Base-by-base conservation (phyloP, 331 rosid species). In the Quercus lobata region DNA sequence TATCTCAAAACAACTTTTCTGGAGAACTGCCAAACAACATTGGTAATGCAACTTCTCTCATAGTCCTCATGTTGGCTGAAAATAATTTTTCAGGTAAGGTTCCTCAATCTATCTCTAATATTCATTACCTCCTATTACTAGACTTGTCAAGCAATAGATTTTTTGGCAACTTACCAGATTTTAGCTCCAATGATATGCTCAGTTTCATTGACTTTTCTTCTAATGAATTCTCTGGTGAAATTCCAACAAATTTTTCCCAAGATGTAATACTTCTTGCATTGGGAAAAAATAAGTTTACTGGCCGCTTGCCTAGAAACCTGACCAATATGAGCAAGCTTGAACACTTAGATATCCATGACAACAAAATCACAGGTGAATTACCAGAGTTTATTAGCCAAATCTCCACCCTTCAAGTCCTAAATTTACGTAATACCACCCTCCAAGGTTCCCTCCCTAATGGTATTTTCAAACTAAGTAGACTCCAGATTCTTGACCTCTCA, bases 291-390 rank as follows among this genome's bases (percentile, higher is more conserved):
- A 49, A 49, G 14, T 49, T 49, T 49, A 60, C 81, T 1, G 83
- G 83, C 5, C 29, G 49, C 60, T 71, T 83, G 55, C 81, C 86
- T 12, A 70, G 37, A 69, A 79, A 75, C 81, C 21, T 83, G 34
- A 75, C 83, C 1, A 79, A 37, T 14, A 34, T 65, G 58, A 79
- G 19, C 14, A 7, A 16, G 46, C 86, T 83, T 32, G 75, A 70
- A 5, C 83, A 83, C 63, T 81, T 83, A 4, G 80, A 83, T 63
- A 37, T 83, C 18, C 83, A 75, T 52, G 79, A 83, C 71, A 83
- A 79, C 78, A 83, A 75, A 10, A 46, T 46, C 53, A 46, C 16
- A 11, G 53, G 53, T 46, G 53, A 1, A 46, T 46, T 46, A 16
- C 53, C 53, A 46, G 16, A 46, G 53, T 46, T 12, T 46, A 12